phyloP scores from a whole-genome alignment of 2,329 filamentous ascomycete genomes.

The Diaporthe batatas region DNA sequence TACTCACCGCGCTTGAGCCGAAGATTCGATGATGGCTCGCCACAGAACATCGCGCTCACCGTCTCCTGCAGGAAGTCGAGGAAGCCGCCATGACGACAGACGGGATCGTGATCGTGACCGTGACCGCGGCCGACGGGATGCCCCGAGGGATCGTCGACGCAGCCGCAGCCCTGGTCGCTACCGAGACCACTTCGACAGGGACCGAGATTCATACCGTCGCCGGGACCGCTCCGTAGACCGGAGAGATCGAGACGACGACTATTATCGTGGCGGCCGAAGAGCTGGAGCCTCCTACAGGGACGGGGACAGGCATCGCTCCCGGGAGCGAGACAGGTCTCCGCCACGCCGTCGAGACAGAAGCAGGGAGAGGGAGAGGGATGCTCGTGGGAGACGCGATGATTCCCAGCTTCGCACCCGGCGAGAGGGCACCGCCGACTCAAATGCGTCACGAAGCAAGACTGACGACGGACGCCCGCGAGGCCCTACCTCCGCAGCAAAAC shows the following conservation, averaged over 20 bases:
- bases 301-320: constrained; percentile 76
- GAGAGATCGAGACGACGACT: constrained; percentile 67
- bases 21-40: constrained; percentile 66
- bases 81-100: constrained; percentile 63
- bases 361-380: constrained; percentile 75
- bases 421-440: constrained; percentile 79
- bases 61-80: constrained; percentile 88
- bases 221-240: constrained; percentile 78
- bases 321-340: constrained; percentile 71
- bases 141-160: constrained; percentile 67
- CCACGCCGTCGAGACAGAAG: constrained; percentile 71
- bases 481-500: constrained; percentile 62
- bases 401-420: constrained; percentile 74
- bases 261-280: constrained; percentile 71
- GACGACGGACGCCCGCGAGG: constrained; percentile 71
- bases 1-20: constrained; percentile 52
- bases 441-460: constrained; percentile 72
- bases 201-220: constrained; percentile 69
- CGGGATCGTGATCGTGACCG: constrained; percentile 65
- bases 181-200: constrained; percentile 66
- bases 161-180: constrained; percentile 72
- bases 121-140: constrained; percentile 62
- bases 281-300: constrained; percentile 67
- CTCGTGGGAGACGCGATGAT: constrained; percentile 78
- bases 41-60: constrained; percentile 84